Conservation (phyloP, 495 filamentous ascomycete species). For the Penicillium bovifimosum region DNA sequence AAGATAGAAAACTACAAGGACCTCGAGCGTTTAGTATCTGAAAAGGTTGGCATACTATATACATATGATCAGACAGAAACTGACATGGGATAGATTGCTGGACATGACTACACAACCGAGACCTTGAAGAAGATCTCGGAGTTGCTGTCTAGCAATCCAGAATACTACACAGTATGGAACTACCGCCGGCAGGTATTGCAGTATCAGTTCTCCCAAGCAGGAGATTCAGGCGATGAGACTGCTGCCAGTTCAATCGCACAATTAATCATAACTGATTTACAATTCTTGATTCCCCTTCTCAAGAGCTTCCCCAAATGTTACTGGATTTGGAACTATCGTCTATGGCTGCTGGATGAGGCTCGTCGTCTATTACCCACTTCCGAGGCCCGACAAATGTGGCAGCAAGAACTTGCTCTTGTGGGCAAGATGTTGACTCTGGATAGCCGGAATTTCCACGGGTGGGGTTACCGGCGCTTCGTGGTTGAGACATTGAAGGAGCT, state of each 20-base stretch:
- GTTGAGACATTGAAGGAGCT: slow-evolving; percentile 61
- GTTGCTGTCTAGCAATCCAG: slow-evolving; percentile 81
- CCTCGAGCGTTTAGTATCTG: slow-evolving; percentile 60
- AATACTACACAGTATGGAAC: slow-evolving; percentile 99
- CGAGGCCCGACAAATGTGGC: slow-evolving; percentile 64
- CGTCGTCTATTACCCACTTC: slow-evolving; percentile 52
- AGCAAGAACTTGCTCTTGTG: slow-evolving; percentile 72
- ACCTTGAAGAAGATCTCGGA: slow-evolving; percentile 71
- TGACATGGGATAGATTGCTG: slow-evolving; percentile 40
- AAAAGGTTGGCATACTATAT: slow-evolving; percentile 40
- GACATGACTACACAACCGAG: slow-evolving; percentile 55
- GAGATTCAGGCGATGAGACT: slow-evolving; percentile 13
- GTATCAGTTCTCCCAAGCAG: slow-evolving; percentile 37
- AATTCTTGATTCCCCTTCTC: slow-evolving; percentile 77
- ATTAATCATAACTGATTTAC: slow-evolving; percentile 63
- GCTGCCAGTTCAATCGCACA: slow-evolving; percentile 32
- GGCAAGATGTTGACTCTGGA: slow-evolving; percentile 83
- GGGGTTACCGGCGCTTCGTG: slow-evolving; percentile 82
- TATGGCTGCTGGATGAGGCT: slow-evolving; percentile 74
- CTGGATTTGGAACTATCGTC: slow-evolving; percentile 98
- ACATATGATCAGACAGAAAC: background rate
- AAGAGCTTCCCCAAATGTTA: slow-evolving; percentile 92
- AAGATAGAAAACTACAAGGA: slow-evolving; percentile 74
- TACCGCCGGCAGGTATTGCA: slow-evolving; percentile 67
- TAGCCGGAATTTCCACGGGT: slow-evolving; percentile 92